These are phyloP conservation scores for Eucalyptus regnans DNA, from an alignment of 345 rosid genomes.

Conservation along the genomic window DNA sequence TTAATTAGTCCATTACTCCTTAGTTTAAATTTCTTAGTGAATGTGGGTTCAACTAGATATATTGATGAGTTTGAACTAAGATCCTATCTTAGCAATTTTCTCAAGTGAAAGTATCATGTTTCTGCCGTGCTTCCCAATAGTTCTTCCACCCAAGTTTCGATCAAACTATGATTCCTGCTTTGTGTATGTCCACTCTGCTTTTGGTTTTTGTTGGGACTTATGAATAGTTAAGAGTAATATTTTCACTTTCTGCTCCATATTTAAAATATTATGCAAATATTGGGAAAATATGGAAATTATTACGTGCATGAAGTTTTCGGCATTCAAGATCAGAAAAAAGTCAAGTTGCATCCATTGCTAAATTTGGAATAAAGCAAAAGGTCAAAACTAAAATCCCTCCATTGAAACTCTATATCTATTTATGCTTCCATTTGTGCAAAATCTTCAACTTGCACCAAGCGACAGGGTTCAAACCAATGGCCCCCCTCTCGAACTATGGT, in stretches of 20 bases:
- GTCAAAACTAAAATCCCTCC: background rate
- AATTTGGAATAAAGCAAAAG: background rate
- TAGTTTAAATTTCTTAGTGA: background rate
- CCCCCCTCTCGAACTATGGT: background rate
- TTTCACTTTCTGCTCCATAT: background rate
- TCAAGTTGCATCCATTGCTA: background rate
- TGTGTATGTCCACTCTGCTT: background rate
- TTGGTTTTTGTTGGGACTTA: background rate
- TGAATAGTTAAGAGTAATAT: background rate
- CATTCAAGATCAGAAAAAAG: background rate
- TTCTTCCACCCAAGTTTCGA: background rate
- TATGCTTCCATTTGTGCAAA: background rate
- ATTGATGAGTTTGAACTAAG: background rate
- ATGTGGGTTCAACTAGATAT: fast-evolving
- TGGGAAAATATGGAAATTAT: background rate
- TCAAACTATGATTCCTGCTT: background rate
- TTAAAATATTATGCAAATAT: background rate
- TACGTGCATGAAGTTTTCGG: background rate
- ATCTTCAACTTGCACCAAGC: background rate
- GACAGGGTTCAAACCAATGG: background rate
- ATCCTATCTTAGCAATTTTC: background rate
- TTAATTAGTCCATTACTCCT: background rate
- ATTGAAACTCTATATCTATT: background rate
- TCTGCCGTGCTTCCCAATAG: fast-evolving
- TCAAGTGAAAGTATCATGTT: background rate